Conservation (phyloP, 192 early-diverging fungal species). For the Diversispora epigaea region DNA sequence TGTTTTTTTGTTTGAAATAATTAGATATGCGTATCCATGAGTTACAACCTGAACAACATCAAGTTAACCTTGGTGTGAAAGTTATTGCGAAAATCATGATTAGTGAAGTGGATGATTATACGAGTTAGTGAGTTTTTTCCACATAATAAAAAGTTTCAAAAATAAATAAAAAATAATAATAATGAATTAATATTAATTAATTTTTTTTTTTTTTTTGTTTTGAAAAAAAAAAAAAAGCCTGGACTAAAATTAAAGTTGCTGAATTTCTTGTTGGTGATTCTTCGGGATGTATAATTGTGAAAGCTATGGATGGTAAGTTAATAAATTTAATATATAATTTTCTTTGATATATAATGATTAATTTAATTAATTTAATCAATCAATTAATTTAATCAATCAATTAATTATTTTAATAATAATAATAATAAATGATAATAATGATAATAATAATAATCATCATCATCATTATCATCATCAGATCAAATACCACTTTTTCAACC, state of each 20-base stretch:
- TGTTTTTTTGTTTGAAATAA: background rate
- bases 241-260: constrained; percentile 25
- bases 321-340: background rate
- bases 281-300: constrained; percentile 27
- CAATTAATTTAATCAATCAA: too few species aligned
- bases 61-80: constrained; percentile 30
- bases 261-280: constrained; percentile 31
- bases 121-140: background rate
- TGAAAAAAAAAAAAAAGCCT: background rate
- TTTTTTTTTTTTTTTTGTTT: background rate
- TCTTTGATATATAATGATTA: background rate
- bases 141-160: too few species aligned
- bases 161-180: too few species aligned
- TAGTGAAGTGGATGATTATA: constrained; percentile 16
- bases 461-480: background rate
- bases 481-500: constrained; percentile 21
- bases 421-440: too few species aligned
- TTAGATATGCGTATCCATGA: background rate
- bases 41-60: constrained; percentile 29
- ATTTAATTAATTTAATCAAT: background rate
- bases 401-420: too few species aligned
- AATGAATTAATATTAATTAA: too few species aligned
- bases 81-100: constrained; percentile 26
- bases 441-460: background rate
- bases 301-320: constrained; percentile 21